phyloP scores from a whole-genome alignment of 139 green algal species.

The Chlamydomonas asymmetrica region DNA sequence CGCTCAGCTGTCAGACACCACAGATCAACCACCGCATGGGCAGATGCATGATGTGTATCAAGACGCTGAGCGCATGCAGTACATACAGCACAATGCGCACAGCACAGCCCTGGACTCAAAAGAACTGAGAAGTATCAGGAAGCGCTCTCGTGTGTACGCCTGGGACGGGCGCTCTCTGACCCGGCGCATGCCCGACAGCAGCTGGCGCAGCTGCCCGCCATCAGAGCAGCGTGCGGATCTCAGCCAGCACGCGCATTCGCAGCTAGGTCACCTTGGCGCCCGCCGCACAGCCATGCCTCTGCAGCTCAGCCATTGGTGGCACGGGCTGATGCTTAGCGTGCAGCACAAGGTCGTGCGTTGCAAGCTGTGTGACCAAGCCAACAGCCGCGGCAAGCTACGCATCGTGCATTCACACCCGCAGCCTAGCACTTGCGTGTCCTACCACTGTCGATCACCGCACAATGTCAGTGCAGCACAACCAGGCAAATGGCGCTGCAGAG shows the following conservation, averaged over 20 bases:
- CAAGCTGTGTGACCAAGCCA: conserved; percentile 1
- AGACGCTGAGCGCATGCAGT: neutral
- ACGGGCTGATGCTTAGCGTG: conserved; percentile 8
- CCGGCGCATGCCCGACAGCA: neutral
- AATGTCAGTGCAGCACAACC: conserved; percentile 18
- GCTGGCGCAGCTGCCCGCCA: neutral
- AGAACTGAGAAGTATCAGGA: neutral
- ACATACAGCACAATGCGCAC: neutral
- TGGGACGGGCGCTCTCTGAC: neutral
- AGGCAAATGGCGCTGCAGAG: conserved; percentile 40
- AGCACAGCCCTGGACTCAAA: neutral
- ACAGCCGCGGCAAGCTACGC: neutral
- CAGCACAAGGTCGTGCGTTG: neutral
- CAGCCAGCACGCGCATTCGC: neutral
- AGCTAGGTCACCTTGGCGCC: neutral
- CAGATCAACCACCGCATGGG: too few species aligned
- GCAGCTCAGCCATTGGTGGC: conserved; percentile 7
- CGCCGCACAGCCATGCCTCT: neutral
- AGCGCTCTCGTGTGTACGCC: neutral
- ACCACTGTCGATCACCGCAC: conserved; percentile 37
- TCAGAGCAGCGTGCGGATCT: neutral
- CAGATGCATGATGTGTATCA: neutral
- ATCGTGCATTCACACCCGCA: neutral
- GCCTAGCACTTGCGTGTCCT: conserved; percentile 21
- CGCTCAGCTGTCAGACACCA: too few species aligned